These are phyloP conservation scores for Mycena metata DNA, from an alignment of 768 basidiomycete genomes.

Conservation along the genomic window DNA sequence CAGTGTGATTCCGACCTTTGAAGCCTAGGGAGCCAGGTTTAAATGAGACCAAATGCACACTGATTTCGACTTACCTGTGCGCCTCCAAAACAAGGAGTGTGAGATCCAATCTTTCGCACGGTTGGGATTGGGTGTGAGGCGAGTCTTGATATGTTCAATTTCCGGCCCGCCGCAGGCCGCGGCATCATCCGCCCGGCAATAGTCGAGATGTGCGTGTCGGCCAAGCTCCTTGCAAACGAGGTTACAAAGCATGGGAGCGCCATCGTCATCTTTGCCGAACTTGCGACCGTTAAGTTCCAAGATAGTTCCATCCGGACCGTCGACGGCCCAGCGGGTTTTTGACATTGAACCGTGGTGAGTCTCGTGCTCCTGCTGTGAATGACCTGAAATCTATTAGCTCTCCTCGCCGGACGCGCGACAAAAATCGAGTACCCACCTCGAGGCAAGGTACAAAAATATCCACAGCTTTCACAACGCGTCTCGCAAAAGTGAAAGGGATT, in stretches of 20 bases:
- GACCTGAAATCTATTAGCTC: slow-evolving; percentile 53
- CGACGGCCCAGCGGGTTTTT: slow-evolving; percentile 67
- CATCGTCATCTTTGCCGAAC: slow-evolving; percentile 67
- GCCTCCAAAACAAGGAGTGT: slow-evolving; percentile 68
- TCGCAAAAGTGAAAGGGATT: slow-evolving; percentile 69
- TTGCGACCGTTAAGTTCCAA: slow-evolving; percentile 69
- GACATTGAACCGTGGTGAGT: slow-evolving; percentile 77
- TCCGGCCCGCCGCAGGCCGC: slow-evolving; percentile 58
- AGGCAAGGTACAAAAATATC: slow-evolving; percentile 71
- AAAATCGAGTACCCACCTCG: slow-evolving; percentile 56
- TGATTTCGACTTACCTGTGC: slow-evolving; percentile 57
- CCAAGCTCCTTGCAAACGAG: slow-evolving; percentile 68
- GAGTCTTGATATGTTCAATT: slow-evolving; percentile 59
- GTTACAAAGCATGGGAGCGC: slow-evolving; percentile 75
- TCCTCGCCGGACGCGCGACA: not conserved
- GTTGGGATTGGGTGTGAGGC: slow-evolving; percentile 61
- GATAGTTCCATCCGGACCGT: slow-evolving; percentile 62
- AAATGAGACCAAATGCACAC: not conserved
- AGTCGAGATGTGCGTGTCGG: slow-evolving; percentile 69
- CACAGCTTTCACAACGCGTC: slow-evolving; percentile 65
- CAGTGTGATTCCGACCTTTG: slow-evolving; percentile 51
- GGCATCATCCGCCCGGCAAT: slow-evolving; percentile 59
- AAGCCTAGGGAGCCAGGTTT: slow-evolving; percentile 52
- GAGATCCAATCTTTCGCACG: slow-evolving; percentile 67
- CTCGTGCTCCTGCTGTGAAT: slow-evolving; percentile 71